Evolutionary conservation across 208 protist species (phyloP).

Genomic region (Trypanosoma avium): DNA sequence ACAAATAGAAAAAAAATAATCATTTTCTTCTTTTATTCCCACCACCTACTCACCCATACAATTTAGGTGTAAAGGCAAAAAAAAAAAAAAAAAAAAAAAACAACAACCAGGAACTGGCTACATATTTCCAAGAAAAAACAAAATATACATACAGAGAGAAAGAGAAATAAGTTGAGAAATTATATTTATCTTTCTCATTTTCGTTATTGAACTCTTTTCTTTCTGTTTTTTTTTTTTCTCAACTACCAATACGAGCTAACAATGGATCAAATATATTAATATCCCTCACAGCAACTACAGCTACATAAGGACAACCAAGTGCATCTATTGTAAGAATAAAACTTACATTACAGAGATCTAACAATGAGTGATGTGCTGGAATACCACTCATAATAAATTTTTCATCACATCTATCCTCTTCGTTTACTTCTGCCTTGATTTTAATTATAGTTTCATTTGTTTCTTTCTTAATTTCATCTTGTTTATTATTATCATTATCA

Average conservation of each 20-base stretch:
- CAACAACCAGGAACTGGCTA: not conserved
- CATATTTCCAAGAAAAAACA: not conserved
- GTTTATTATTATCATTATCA: constrained; percentile 19
- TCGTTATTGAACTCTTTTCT: not conserved
- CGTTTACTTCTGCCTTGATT: not conserved
- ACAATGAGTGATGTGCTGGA: constrained; percentile 23
- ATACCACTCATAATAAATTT: not conserved
- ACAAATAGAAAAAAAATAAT: too few relatives aligned
- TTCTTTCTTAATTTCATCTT: constrained; percentile 4
- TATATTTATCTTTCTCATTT: not conserved
- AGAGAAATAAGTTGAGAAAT: not conserved
- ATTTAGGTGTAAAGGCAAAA: too few relatives aligned
- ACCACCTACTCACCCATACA: too few relatives aligned
- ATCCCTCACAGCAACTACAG: constrained; percentile 51
- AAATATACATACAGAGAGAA: not conserved
- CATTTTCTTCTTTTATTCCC: too few relatives aligned
- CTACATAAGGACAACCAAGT: constrained; percentile 73
- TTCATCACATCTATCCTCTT: too few relatives aligned
- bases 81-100: not conserved
- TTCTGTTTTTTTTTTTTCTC: not conserved
- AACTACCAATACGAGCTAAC: constrained; percentile 60
- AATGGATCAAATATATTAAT: constrained; percentile 81
- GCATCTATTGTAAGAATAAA: constrained; percentile 69
- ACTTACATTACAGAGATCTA: constrained; percentile 62
- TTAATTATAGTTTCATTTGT: not conserved